phyloP scores from a whole-genome alignment of 306 rosid species.

The Fragaria vesca region DNA sequence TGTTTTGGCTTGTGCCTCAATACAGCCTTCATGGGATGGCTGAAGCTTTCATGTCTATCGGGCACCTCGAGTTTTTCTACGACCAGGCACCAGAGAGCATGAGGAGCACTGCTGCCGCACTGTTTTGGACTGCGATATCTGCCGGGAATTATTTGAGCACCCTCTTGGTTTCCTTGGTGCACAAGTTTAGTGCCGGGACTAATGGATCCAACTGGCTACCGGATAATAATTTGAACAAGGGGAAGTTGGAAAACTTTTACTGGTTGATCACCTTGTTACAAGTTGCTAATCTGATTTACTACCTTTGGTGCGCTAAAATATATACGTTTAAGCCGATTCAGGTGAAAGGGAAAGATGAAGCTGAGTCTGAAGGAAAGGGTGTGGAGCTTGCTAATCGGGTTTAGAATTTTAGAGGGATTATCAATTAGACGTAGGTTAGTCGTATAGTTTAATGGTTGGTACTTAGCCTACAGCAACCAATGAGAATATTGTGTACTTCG shows the following conservation, averaged over 20 bases:
- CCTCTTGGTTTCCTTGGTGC: constrained; percentile 61
- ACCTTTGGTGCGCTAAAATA: constrained; percentile 53
- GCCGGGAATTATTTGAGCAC: constrained; percentile 73
- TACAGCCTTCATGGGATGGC: constrained; percentile 90
- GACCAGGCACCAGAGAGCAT: constrained; percentile 95
- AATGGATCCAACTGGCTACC: constrained; percentile 88
- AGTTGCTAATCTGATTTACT: constrained; percentile 57
- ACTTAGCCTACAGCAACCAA: neutral
- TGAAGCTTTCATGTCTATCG: constrained; percentile 95
- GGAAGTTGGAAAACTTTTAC: constrained; percentile 77
- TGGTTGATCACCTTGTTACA: constrained; percentile 77
- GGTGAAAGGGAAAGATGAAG: constrained; percentile 37
- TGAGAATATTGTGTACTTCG: neutral
- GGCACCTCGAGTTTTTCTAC: constrained; percentile 87
- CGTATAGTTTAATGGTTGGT: neutral
- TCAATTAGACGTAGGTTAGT: constrained; percentile 2
- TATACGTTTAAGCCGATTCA: constrained; percentile 74
- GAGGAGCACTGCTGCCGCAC: constrained; percentile 83
- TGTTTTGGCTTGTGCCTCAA: constrained; percentile 87
- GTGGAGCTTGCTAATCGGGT: constrained; percentile 49
- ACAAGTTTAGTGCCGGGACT: constrained; percentile 56
- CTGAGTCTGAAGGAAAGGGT: constrained; percentile 29
- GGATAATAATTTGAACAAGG: constrained; percentile 60
- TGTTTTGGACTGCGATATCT: constrained; percentile 75
- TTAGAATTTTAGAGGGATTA: constrained; percentile 11